These are phyloP conservation scores for Eucalyptus sideroxylon DNA, from an alignment of 345 rosid species.

Conservation along the genomic window DNA sequence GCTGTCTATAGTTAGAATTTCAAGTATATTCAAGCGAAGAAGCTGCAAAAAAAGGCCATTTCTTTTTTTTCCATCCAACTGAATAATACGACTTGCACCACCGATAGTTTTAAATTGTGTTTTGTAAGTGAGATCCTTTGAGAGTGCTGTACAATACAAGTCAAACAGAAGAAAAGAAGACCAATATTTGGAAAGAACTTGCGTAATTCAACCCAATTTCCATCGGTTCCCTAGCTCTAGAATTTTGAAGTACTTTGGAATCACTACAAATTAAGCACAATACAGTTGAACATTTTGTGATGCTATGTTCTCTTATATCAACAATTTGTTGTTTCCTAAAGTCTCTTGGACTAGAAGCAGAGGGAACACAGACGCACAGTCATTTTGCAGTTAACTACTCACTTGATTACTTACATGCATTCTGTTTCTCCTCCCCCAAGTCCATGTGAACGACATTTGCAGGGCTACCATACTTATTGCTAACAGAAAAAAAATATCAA, in stretches of 20 bases:
- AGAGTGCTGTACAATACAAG: neutral
- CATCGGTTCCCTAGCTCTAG: neutral
- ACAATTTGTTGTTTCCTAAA: neutral
- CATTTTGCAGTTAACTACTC: neutral
- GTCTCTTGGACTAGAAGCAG: neutral
- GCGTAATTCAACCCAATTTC: neutral
- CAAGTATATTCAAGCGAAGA: neutral
- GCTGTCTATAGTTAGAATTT: neutral
- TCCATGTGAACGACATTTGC: neutral
- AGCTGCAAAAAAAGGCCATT: neutral
- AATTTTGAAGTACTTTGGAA: neutral
- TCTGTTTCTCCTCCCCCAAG: neutral
- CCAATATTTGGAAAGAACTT: neutral
- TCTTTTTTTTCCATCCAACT: neutral
- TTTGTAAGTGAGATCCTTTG: neutral
- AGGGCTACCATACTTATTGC: neutral
- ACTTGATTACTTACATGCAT: neutral
- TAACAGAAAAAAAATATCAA: neutral
- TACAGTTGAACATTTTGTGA: neutral
- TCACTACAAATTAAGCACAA: neutral
- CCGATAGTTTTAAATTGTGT: neutral
- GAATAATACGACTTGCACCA: neutral
- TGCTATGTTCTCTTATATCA: neutral
- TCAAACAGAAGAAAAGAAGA: neutral
- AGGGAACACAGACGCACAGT: neutral